These are phyloP conservation scores for Cyclotella sp. DNA, from an alignment of 108 stramenopile genomes.

Conservation along the genomic window DNA sequence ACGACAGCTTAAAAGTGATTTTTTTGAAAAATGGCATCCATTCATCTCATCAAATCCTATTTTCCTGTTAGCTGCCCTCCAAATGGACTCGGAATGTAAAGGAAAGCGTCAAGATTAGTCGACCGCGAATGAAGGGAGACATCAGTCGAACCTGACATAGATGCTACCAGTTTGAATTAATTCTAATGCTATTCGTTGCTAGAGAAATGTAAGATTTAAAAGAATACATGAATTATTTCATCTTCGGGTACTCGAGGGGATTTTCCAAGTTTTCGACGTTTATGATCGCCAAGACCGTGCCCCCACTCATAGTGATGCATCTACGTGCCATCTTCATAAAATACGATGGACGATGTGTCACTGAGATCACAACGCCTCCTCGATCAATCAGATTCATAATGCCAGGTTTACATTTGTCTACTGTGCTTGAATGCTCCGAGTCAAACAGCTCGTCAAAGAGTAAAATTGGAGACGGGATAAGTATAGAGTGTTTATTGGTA, in stretches of 20 bases:
- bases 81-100: constrained; percentile 35
- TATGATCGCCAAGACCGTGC: constrained; percentile 24
- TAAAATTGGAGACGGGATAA: constrained; percentile 42
- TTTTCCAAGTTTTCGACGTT: background rate
- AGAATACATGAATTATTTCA: background rate
- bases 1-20: background rate
- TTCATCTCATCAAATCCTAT: background rate
- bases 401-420: constrained; percentile 38
- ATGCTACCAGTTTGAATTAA: background rate
- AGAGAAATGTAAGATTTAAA: background rate
- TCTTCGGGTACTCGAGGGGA: background rate
- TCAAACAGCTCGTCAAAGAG: constrained; percentile 52
- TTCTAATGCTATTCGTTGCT: background rate
- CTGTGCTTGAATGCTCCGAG: constrained; percentile 39
- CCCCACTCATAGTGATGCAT: constrained; percentile 46
- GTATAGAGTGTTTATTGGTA: background rate
- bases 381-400: constrained; percentile 35
- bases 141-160: background rate
- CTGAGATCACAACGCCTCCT: constrained; percentile 46
- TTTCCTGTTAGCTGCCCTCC: background rate
- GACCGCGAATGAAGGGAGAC: background rate
- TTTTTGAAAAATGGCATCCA: background rate
- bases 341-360: constrained; percentile 42
- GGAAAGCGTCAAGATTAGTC: background rate
- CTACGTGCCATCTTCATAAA: constrained; percentile 31